These are phyloP conservation scores for Yarrowia sp. DNA, from an alignment of 805 yeast species.

Conservation along the genomic window DNA sequence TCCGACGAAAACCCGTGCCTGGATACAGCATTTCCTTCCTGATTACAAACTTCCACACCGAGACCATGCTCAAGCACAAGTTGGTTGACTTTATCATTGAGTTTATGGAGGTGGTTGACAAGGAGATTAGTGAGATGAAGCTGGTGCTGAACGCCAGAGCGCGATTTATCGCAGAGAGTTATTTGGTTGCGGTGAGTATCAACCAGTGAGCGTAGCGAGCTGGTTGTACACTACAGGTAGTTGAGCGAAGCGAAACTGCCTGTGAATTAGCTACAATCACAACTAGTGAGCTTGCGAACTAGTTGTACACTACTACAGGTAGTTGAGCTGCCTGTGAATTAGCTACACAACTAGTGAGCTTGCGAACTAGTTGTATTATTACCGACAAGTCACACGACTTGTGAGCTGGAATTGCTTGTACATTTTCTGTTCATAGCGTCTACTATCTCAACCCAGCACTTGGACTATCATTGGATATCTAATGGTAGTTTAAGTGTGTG, in stretches of 20 bases:
- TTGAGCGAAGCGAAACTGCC: neutral
- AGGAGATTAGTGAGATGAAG: conserved; percentile 98
- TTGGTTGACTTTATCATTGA: conserved; percentile 96
- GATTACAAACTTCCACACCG: conserved; percentile 93
- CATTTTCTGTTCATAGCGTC: too few relatives aligned
- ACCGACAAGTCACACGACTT: too few relatives aligned
- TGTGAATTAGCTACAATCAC: neutral
- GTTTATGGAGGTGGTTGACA: conserved; percentile 99
- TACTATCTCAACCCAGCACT: neutral
- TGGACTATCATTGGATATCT: neutral
- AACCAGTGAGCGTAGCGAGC: neutral
- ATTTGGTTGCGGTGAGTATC: conserved; percentile 53
- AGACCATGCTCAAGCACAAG: conserved; percentile 92
- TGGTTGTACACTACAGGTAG: too few relatives aligned
- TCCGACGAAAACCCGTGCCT: conserved; percentile 87
- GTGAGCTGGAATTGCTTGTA: too few relatives aligned
- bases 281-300: too few relatives aligned
- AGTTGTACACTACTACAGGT: too few relatives aligned
- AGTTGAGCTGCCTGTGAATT: neutral
- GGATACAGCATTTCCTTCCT: conserved; percentile 94
- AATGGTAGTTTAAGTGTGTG: neutral
- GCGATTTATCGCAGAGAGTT: conserved; percentile 96
- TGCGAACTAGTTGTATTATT: too few relatives aligned
- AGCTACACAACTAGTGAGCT: too few relatives aligned
- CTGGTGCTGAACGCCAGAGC: conserved; percentile 96